A percentile compares a stretch with the other conserved stretches of the same genome.
Evolutionary conservation across 2,329 filamentous ascomycete genomes (phyloP).

Genomic region (Aspergillus sp.): DNA sequence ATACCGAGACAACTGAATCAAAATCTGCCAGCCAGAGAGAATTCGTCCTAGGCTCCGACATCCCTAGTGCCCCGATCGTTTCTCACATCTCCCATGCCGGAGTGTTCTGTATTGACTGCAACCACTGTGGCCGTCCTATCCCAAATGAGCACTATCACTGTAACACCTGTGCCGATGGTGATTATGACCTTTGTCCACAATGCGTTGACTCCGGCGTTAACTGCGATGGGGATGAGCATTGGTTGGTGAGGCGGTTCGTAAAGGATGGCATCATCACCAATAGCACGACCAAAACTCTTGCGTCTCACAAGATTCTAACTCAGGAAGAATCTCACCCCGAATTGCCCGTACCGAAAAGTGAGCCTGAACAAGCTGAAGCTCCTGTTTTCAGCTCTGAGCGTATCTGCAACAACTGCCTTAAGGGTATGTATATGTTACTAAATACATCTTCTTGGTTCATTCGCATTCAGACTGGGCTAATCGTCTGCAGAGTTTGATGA

Average conservation of each 20-base stretch:
- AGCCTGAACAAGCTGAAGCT: constrained; percentile 23
- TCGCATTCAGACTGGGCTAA: constrained; percentile 23
- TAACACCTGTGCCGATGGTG: constrained; percentile 85
- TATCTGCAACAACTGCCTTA: constrained; percentile 66
- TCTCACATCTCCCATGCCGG: constrained; percentile 34
- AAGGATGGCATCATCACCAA: constrained; percentile 75
- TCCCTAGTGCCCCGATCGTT: constrained; percentile 31
- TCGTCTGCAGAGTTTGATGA: constrained; percentile 64
- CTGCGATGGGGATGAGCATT: constrained; percentile 79
- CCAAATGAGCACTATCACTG: constrained; percentile 89
- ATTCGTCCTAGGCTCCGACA: constrained; percentile 30
- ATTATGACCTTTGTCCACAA: constrained; percentile 85
- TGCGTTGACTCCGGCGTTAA: constrained; percentile 75
- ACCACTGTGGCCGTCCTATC: constrained; percentile 78
- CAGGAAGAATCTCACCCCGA: constrained; percentile 21
- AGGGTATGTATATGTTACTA: constrained; percentile 45
- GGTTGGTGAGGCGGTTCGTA: constrained; percentile 89
- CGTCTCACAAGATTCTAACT: constrained; percentile 58
- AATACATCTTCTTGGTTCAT: background rate
- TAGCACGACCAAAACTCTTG: constrained; percentile 80
- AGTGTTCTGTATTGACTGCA: constrained; percentile 88
- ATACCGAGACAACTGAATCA: background rate
- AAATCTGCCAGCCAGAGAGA: constrained; percentile 25
- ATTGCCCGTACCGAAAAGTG: constrained; percentile 24
- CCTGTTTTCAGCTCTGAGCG: constrained; percentile 30